Percentiles rank a stretch among this genome's conserved stretches.
Conservation (phyloP, 179 eudicot species). For the Silene coronaria region DNA sequence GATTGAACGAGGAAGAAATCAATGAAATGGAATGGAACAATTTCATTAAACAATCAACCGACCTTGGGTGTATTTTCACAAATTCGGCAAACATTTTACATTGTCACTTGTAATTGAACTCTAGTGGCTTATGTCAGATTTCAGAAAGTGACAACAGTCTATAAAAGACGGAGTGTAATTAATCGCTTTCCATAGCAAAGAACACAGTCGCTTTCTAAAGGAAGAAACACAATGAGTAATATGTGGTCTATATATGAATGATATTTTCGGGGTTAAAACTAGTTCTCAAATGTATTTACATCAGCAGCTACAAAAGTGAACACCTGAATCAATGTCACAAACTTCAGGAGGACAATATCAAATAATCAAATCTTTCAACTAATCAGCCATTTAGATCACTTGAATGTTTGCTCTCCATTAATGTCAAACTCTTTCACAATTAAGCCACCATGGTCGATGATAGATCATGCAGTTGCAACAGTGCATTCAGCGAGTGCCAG, state of each 20-base stretch:
- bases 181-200: neutral
- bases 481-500: neutral
- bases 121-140: no score
- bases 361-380: slow-evolving; percentile 12
- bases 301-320: neutral
- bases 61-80: no score
- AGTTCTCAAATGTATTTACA: slow-evolving; percentile 18
- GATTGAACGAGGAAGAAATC: no score
- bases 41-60: no score
- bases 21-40: no score
- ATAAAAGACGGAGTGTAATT: neutral
- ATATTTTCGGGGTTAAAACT: neutral
- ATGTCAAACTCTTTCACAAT: slow-evolving; percentile 3
- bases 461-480: neutral
- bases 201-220: neutral
- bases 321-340: slow-evolving; percentile 11
- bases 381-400: neutral
- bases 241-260: neutral
- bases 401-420: neutral
- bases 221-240: neutral
- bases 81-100: no score
- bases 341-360: neutral
- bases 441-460: neutral
- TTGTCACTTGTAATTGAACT: no score
- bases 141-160: neutral